Evolutionary conservation across 495 filamentous ascomycete species (phyloP).

Genomic region (Daldinia bambusicola): DNA sequence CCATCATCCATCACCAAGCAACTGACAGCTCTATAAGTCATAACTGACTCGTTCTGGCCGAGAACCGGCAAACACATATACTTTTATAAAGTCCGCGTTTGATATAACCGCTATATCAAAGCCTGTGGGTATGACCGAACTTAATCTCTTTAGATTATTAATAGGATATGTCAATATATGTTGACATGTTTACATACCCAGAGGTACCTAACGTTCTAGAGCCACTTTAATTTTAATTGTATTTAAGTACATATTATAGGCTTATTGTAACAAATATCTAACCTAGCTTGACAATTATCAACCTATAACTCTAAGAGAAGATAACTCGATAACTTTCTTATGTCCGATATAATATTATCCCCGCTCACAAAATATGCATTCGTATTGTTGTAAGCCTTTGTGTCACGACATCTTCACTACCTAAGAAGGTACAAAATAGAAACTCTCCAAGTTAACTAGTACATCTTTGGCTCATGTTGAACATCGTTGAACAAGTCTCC

Average conservation of each 20-base stretch:
- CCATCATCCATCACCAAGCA: neutral
- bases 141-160: neutral
- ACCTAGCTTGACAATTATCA: too few relatives aligned
- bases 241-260: too few relatives aligned
- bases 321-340: too few relatives aligned
- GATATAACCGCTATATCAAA: neutral
- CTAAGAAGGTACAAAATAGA: neutral
- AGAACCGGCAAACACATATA: neutral
- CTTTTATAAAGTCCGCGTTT: neutral
- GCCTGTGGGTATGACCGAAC: neutral
- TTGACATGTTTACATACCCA: too few relatives aligned
- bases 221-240: neutral
- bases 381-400: neutral
- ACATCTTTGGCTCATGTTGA: neutral
- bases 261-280: too few relatives aligned
- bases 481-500: too few relatives aligned
- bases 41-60: constrained; percentile 2
- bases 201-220: neutral
- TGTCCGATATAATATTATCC: too few relatives aligned
- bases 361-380: too few relatives aligned
- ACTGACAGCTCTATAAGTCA: neutral
- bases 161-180: neutral
- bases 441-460: neutral
- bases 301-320: too few relatives aligned
- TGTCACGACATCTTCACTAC: neutral